Evolutionary conservation across 805 yeast genomes (phyloP).

Genomic region (Deakozyma indianensis): DNA sequence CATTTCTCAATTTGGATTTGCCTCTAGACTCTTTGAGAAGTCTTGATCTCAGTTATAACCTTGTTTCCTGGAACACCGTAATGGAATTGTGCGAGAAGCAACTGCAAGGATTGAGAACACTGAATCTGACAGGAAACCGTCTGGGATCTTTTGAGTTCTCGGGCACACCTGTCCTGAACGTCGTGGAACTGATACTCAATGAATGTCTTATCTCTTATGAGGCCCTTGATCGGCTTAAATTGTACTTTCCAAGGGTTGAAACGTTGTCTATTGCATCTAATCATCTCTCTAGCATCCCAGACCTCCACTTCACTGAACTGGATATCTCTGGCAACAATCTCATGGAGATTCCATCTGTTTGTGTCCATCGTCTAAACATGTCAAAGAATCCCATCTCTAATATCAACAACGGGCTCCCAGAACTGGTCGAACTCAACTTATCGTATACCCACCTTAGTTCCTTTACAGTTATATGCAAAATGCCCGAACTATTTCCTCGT

Average conservation of each 20-base stretch:
- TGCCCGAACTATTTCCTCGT: not conserved
- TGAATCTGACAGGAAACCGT: not conserved
- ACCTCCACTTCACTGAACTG: not conserved
- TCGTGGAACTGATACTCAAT: not conserved
- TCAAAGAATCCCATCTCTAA: not conserved
- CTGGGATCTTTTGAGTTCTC: not conserved
- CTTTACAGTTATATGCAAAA: not conserved
- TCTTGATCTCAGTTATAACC: not conserved
- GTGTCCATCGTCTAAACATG: not conserved
- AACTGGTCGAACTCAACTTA: not conserved
- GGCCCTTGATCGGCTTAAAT: not conserved
- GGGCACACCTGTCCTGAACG: not conserved
- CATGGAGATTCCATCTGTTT: not conserved
- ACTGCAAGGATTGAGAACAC: not conserved
- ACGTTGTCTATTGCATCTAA: not conserved
- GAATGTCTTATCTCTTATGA: not conserved
- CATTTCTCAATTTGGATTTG: not conserved
- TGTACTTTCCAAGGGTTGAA: not conserved
- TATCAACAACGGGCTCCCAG: not conserved
- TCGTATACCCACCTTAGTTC: not conserved
- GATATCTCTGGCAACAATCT: not conserved
- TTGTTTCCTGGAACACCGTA: not conserved
- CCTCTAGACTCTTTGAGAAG: not conserved
- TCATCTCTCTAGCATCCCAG: not conserved
- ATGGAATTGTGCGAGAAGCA: not conserved